Evolutionary conservation across 2,329 filamentous ascomycete genomes (phyloP).

Genomic region (Phaeoacremonium minimum): DNA sequence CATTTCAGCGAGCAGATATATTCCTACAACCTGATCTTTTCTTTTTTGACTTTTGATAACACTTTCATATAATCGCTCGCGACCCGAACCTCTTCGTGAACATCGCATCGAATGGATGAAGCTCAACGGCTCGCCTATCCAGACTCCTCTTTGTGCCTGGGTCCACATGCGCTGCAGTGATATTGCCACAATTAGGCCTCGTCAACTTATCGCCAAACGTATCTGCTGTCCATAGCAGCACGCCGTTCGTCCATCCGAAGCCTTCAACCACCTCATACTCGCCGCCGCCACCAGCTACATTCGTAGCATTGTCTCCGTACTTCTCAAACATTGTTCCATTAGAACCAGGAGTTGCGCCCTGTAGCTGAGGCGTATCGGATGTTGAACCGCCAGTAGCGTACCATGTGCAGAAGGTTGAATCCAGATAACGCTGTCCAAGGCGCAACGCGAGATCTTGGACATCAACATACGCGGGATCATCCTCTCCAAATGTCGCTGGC

Average conservation of each 20-base stretch:
- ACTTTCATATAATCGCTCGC: too few relatives aligned
- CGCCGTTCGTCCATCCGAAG: slow-evolving; percentile 68
- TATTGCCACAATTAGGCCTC: slow-evolving; percentile 51
- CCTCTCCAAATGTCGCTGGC: slow-evolving; percentile 47
- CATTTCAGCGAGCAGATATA: too few relatives aligned
- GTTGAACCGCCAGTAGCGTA: slow-evolving; percentile 62
- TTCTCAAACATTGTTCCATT: slow-evolving; percentile 67
- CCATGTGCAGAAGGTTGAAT: slow-evolving; percentile 68
- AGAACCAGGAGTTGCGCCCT: slow-evolving; percentile 34
- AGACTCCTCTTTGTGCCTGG: slow-evolving; percentile 15
- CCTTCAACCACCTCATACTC: slow-evolving; percentile 68
- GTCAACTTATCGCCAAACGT: slow-evolving; percentile 52
- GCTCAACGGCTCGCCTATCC: slow-evolving; percentile 35
- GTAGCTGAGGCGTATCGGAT: slow-evolving; percentile 42
- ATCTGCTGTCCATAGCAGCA: slow-evolving; percentile 63
- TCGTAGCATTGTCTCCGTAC: slow-evolving; percentile 56
- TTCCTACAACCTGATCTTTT: too few relatives aligned
- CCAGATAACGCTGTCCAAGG: slow-evolving; percentile 62
- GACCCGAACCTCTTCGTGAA: slow-evolving; percentile 44
- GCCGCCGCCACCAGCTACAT: slow-evolving; percentile 59
- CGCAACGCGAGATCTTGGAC: slow-evolving; percentile 52
- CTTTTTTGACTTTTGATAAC: too few relatives aligned
- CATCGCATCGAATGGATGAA: slow-evolving; percentile 38
- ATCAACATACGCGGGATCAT: slow-evolving; percentile 48
- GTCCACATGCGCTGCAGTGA: slow-evolving; percentile 33